Evolutionary conservation across 345 rosid genomes (phyloP).

Genomic region (Corchorus olitorius): DNA sequence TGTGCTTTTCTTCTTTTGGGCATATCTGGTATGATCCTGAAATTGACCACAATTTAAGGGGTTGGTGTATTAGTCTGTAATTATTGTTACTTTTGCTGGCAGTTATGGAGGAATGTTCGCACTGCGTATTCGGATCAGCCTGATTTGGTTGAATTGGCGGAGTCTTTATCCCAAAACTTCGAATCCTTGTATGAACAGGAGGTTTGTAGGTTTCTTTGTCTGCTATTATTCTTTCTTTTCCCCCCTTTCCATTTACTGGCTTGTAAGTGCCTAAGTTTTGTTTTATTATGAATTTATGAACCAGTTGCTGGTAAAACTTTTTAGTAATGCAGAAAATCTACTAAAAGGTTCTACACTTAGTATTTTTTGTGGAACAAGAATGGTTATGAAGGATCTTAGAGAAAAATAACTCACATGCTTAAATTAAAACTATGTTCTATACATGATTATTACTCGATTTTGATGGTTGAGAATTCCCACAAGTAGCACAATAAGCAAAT

Average conservation of each 20-base stretch:
- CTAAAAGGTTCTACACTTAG: neutral
- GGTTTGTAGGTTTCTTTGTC: constrained; percentile 48
- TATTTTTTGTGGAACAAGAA: neutral
- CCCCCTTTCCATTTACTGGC: neutral
- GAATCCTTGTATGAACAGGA: constrained; percentile 69
- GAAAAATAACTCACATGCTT: neutral
- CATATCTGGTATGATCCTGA: constrained; percentile 11
- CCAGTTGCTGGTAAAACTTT: neutral
- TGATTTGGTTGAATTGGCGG: constrained; percentile 71
- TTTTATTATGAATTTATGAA: neutral
- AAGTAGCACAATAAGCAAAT: constrained; percentile 3
- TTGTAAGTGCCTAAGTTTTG: neutral
- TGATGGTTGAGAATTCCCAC: neutral
- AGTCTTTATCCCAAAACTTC: constrained; percentile 67
- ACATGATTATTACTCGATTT: neutral
- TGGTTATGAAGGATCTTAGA: neutral
- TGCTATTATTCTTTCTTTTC: constrained; percentile 6
- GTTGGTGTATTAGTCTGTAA: constrained; percentile 21
- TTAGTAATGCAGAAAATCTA: neutral
- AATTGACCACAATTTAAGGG: constrained; percentile 7
- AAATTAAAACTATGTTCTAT: neutral
- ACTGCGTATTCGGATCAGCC: constrained; percentile 68
- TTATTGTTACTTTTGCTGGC: constrained; percentile 45
- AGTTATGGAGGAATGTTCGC: constrained; percentile 81
- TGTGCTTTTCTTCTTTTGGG: constrained; percentile 13